A percentile compares a stretch with the other conserved stretches of the same genome.
These are phyloP conservation scores for Coemansia aciculifera DNA, from an alignment of 192 early-diverging fungal genomes.

Conservation along the genomic window DNA sequence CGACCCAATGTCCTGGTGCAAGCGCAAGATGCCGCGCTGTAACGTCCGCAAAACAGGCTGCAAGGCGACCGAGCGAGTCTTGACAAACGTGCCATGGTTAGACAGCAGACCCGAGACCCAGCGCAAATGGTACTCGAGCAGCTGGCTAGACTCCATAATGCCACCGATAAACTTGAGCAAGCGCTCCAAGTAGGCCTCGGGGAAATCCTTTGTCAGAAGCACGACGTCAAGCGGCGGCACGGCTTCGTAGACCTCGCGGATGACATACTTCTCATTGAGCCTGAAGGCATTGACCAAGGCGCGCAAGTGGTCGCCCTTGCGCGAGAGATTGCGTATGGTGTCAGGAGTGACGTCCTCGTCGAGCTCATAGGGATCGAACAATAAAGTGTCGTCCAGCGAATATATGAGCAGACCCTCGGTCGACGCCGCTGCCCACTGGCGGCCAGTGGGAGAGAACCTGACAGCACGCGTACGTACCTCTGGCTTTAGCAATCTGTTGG, in stretches of 20 bases:
- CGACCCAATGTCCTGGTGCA: constrained; percentile 55
- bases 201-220: constrained; percentile 77
- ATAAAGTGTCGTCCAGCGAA: constrained; percentile 86
- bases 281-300: constrained; percentile 92
- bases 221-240: constrained; percentile 77
- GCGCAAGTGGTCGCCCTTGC: constrained; percentile 77
- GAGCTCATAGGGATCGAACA: constrained; percentile 98
- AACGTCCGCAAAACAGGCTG: constrained; percentile 77
- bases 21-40: constrained; percentile 66
- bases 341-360: constrained; percentile 96
- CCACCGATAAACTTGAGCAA: constrained; percentile 81
- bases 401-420: constrained; percentile 96
- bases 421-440: constrained; percentile 93
- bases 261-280: constrained; percentile 81
- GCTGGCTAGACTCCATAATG: constrained; percentile 77
- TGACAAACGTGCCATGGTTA: constrained; percentile 76
- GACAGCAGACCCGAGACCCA: constrained; percentile 79
- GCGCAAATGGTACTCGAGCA: constrained; percentile 83
- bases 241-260: constrained; percentile 74
- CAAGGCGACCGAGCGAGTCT: constrained; percentile 62
- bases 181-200: constrained; percentile 82
- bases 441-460: constrained; percentile 90
- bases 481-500: constrained; percentile 71
- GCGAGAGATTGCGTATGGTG: constrained; percentile 73
- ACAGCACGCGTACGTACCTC: constrained; percentile 84